Evolutionary conservation across 345 rosid genomes (phyloP).

Genomic region (Citrus inodora): DNA sequence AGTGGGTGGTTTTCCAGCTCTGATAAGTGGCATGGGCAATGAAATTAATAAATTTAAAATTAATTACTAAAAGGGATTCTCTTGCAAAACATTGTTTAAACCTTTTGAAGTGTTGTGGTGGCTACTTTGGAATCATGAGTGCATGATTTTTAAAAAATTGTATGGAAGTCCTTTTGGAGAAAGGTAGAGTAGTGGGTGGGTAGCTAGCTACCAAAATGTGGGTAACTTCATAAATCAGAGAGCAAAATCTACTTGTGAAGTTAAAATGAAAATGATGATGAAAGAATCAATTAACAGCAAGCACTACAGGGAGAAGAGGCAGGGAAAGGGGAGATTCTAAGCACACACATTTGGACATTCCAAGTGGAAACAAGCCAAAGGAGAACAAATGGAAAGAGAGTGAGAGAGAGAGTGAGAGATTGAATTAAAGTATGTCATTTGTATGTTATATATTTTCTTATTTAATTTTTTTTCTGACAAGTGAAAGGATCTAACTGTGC

Average conservation of each 20-base stretch:
- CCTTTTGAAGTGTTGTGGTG: constrained; percentile 11
- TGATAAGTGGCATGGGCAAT: constrained; percentile 55
- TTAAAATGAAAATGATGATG: neutral
- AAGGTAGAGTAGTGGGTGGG: neutral
- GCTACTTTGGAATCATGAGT: constrained; percentile 23
- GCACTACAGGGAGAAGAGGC: neutral
- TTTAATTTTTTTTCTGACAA: constrained; percentile 27
- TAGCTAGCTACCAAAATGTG: neutral
- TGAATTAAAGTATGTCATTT: constrained; percentile 24
- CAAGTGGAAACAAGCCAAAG: constrained; percentile 53
- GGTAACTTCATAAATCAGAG: constrained; percentile 11
- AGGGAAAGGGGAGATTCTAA: constrained; percentile 29
- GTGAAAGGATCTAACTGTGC: constrained; percentile 33
- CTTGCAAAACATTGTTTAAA: constrained; percentile 18
- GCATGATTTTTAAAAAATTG: constrained; percentile 17
- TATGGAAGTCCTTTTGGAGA: constrained; percentile 30
- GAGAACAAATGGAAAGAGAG: constrained; percentile 26
- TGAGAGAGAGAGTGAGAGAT: constrained; percentile 16
- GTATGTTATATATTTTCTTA: neutral
- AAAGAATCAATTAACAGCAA: neutral
- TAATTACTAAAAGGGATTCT: constrained; percentile 13
- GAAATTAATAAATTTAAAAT: constrained; percentile 21
- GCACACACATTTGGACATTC: constrained; percentile 34
- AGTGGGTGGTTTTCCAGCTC: constrained; percentile 68
- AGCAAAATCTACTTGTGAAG: constrained; percentile 17